phyloP scores from a whole-genome alignment of 2,329 filamentous ascomycete species.

The Colletotrichum truncatum region DNA sequence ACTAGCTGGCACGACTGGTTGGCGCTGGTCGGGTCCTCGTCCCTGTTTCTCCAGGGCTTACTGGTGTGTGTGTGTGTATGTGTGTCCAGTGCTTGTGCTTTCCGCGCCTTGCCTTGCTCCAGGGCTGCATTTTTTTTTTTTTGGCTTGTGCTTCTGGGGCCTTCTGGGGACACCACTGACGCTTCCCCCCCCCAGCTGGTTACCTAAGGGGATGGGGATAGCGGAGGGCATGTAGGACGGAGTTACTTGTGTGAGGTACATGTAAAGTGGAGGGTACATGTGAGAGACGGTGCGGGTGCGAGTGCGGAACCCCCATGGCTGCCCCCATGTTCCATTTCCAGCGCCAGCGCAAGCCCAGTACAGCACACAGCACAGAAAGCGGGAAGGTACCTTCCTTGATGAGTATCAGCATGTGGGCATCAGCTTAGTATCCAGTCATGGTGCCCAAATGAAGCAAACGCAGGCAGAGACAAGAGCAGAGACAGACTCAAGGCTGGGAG shows the following conservation, averaged over 20 bases:
- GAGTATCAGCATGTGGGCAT: neutral
- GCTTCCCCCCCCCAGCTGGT: neutral
- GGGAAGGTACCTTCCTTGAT: too few relatives aligned
- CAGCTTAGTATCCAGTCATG: neutral
- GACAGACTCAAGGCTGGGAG: neutral
- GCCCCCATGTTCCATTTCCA: constrained; percentile 17
- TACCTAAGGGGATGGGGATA: constrained; percentile 2
- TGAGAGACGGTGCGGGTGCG: constrained; percentile 15
- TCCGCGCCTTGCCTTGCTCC: neutral
- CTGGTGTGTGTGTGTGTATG: neutral
- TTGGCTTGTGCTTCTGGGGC: neutral
- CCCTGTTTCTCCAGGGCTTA: constrained; percentile 12
- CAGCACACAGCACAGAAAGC: neutral
- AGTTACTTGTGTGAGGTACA: constrained; percentile 15
- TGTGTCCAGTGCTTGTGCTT: neutral
- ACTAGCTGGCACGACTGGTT: neutral
- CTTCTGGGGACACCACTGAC: constrained; percentile 4
- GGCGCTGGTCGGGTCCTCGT: neutral
- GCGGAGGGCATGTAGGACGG: neutral
- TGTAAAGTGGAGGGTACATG: constrained; percentile 21
- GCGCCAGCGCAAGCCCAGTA: neutral
- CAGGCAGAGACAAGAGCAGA: neutral
- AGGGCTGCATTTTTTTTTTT: neutral
- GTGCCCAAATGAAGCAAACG: neutral
- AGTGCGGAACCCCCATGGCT: constrained; percentile 23